phyloP scores from a whole-genome alignment of 495 filamentous ascomycete species.

The Aspergillus bertholletiae region DNA sequence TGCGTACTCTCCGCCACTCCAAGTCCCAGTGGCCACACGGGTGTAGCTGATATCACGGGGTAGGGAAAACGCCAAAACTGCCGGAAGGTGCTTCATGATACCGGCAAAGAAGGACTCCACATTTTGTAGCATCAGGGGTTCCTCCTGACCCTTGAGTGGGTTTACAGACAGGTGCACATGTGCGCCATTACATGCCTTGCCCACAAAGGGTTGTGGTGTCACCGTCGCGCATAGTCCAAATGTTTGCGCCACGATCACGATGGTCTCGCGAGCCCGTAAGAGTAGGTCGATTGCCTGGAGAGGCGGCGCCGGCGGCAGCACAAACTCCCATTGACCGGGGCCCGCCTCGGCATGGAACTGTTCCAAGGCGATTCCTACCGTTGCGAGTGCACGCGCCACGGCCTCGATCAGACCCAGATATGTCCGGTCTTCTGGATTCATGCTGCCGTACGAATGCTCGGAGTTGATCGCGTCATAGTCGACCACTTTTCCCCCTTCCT shows the following conservation, averaged over 20 bases:
- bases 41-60: conserved; percentile 57
- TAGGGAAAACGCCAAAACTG: conserved; percentile 65
- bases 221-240: conserved; percentile 56
- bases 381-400: conserved; percentile 47
- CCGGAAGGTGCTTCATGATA: conserved; percentile 58
- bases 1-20: conserved; percentile 72
- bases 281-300: conserved; percentile 64
- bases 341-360: conserved; percentile 68
- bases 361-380: conserved; percentile 56
- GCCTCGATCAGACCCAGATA: conserved; percentile 55
- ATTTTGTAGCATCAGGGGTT: too few relatives aligned
- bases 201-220: conserved; percentile 58
- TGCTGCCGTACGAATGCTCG: conserved; percentile 9
- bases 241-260: conserved; percentile 51
- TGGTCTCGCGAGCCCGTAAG: conserved; percentile 61
- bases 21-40: conserved; percentile 58
- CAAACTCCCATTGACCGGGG: conserved; percentile 70
- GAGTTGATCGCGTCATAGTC: conserved; percentile 6
- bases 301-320: conserved; percentile 57
- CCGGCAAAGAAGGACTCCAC: conserved; percentile 62
- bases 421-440: conserved; percentile 16
- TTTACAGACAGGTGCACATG: conserved; percentile 68
- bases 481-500: background rate
- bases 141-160: conserved; percentile 19
- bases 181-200: conserved; percentile 55